These are phyloP conservation scores for Vitis rupestris DNA, from an alignment of 164 flowering plant species.

Conservation along the genomic window DNA sequence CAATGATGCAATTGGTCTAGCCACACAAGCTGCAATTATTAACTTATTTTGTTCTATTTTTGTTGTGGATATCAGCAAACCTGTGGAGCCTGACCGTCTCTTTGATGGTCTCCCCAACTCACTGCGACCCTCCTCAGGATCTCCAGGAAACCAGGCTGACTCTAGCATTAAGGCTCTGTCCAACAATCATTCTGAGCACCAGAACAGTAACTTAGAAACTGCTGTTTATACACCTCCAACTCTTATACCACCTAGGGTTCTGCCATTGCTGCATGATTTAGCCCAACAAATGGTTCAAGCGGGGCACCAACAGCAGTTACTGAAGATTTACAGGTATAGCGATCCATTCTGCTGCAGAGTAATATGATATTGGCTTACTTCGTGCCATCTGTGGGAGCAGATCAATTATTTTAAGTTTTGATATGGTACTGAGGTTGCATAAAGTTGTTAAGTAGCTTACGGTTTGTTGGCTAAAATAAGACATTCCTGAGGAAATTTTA, in stretches of 20 bases:
- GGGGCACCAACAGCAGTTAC: slow-evolving; percentile 54
- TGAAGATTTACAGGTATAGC: slow-evolving; percentile 46
- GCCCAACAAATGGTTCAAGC: slow-evolving; percentile 66
- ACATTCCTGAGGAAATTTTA: background rate
- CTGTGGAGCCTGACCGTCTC: slow-evolving; percentile 75
- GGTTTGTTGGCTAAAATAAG: background rate
- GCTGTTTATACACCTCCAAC: slow-evolving; percentile 44
- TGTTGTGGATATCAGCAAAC: slow-evolving; percentile 32
- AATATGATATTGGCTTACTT: background rate
- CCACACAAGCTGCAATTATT: background rate
- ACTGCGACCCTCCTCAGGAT: slow-evolving; percentile 45
- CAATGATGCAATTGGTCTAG: background rate
- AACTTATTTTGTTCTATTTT: background rate
- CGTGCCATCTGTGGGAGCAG: background rate
- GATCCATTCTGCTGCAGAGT: background rate
- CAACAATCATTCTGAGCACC: slow-evolving; percentile 33
- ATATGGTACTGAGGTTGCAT: background rate
- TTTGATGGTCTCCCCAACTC: slow-evolving; percentile 65
- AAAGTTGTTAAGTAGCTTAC: background rate
- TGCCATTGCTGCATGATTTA: slow-evolving; percentile 59
- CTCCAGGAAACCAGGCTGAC: slow-evolving; percentile 34
- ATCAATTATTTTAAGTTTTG: background rate
- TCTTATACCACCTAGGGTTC: slow-evolving; percentile 55
- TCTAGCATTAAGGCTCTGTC: slow-evolving; percentile 16
- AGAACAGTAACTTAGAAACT: slow-evolving; percentile 29